phyloP scores from a whole-genome alignment of 345 rosid species.

The Lepidium didymum region DNA sequence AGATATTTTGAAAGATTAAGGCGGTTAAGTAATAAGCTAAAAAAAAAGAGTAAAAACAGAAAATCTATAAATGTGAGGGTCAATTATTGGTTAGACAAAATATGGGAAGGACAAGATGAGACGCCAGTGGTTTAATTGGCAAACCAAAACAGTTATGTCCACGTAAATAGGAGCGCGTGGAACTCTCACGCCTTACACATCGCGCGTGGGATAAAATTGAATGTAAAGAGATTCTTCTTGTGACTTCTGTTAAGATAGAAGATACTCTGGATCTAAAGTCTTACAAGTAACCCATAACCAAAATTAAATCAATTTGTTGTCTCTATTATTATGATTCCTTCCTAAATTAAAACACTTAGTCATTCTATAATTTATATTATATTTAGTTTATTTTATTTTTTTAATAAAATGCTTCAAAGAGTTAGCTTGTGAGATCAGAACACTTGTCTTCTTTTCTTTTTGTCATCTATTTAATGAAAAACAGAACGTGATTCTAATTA shows the following conservation, averaged over 20 bases:
- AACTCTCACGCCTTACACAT: not conserved
- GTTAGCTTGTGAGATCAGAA: conserved; percentile 6
- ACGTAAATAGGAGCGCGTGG: conserved; percentile 15
- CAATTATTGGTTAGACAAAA: conserved; percentile 19
- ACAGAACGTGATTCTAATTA: not conserved
- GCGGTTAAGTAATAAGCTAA: not conserved
- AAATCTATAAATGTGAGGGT: not conserved
- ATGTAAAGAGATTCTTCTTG: conserved; percentile 8
- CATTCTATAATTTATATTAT: not conserved
- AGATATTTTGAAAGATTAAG: not conserved
- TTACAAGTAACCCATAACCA: conserved; percentile 5
- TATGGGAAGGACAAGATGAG: conserved; percentile 10
- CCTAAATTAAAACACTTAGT: not conserved
- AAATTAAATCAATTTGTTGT: not conserved
- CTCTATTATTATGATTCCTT: conserved; percentile 16
- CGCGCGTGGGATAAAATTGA: conserved; percentile 7
- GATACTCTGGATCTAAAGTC: conserved; percentile 13
- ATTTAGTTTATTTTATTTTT: not conserved
- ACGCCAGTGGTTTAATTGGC: conserved; percentile 12
- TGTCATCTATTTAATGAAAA: not conserved
- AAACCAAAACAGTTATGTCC: conserved; percentile 5
- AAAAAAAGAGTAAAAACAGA: not conserved
- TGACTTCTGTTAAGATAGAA: not conserved
- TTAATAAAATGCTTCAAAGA: not conserved
- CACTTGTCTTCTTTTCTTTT: not conserved